Evolutionary conservation across 2,329 filamentous ascomycete species (phyloP).

Genomic region (Penicillium sp.): DNA sequence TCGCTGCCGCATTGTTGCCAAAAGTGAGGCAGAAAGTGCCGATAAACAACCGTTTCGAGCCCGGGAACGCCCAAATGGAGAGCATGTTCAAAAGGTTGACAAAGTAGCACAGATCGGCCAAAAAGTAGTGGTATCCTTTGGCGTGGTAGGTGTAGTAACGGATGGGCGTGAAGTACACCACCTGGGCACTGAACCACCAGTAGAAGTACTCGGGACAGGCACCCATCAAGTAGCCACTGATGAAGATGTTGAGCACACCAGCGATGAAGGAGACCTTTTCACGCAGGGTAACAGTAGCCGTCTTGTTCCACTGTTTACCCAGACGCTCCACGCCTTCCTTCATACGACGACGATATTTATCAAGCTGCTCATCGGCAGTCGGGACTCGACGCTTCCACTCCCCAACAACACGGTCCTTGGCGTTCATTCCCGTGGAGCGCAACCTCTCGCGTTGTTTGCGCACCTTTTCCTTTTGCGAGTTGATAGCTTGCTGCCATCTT

Average conservation of each 20-base stretch:
- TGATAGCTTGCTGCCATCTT: slow-evolving; percentile 77
- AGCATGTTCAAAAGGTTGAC: slow-evolving; percentile 81
- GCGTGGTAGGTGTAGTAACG: slow-evolving; percentile 86
- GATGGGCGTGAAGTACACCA: slow-evolving; percentile 95
- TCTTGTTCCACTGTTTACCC: slow-evolving; percentile 79
- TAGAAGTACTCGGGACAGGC: slow-evolving; percentile 81
- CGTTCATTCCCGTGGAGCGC: slow-evolving; percentile 66
- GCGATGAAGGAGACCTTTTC: slow-evolving; percentile 97
- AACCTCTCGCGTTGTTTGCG: slow-evolving; percentile 74
- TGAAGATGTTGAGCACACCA: slow-evolving; percentile 93
- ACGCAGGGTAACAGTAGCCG: slow-evolving; percentile 75
- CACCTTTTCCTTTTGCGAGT: slow-evolving; percentile 77
- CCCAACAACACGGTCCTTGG: slow-evolving; percentile 84
- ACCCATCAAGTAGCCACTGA: slow-evolving; percentile 90
- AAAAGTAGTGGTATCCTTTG: slow-evolving; percentile 92
- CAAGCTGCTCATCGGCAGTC: slow-evolving; percentile 83
- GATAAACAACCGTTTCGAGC: slow-evolving; percentile 85
- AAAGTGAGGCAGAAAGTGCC: slow-evolving; percentile 87
- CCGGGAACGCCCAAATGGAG: slow-evolving; percentile 83
- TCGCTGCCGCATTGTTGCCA: slow-evolving; percentile 94
- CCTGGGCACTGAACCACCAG: slow-evolving; percentile 81
- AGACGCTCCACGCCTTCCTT: slow-evolving; percentile 81
- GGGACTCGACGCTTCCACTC: slow-evolving; percentile 85
- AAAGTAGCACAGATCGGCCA: slow-evolving; percentile 96
- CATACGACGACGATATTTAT: slow-evolving; percentile 85